Conservation (phyloP, 306 rosid species). For the Vachellia collinsii region DNA sequence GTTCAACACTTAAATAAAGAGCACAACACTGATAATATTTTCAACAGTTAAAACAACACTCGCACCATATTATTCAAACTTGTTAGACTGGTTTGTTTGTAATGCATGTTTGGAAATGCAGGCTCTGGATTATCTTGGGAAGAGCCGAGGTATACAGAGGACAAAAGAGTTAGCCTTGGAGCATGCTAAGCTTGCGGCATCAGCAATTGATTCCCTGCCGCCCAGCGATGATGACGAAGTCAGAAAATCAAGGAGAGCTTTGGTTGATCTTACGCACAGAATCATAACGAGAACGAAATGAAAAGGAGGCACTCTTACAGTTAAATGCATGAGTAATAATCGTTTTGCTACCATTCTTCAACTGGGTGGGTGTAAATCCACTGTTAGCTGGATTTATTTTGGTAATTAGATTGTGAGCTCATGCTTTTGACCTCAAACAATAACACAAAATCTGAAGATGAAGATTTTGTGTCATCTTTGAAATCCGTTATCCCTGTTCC, state of each 20-base stretch:
- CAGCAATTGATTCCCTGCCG: constrained; percentile 83
- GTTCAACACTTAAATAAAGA: not conserved
- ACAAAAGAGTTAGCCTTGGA: constrained; percentile 78
- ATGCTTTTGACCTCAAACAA: not conserved
- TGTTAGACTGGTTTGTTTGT: not conserved
- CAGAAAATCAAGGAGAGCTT: constrained; percentile 79
- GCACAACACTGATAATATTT: not conserved
- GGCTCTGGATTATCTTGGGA: constrained; percentile 89
- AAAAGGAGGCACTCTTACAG: constrained; percentile 20
- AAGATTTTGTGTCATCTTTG: not conserved
- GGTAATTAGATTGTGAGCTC: not conserved
- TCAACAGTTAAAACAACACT: not conserved
- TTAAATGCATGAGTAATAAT: not conserved
- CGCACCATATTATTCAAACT: not conserved
- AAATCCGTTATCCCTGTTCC: not conserved
- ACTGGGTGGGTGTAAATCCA: not conserved
- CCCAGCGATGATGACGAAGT: constrained; percentile 73
- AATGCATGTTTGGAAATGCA: constrained; percentile 31
- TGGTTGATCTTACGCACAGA: constrained; percentile 75
- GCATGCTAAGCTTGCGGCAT: constrained; percentile 86
- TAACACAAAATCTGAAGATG: not conserved
- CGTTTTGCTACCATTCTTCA: not conserved
- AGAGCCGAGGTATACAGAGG: constrained; percentile 81
- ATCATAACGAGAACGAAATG: constrained; percentile 86
- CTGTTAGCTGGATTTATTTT: not conserved